phyloP scores from a whole-genome alignment of 129 eudicot genomes.

The Chrysanthemum lavandulifolium region DNA sequence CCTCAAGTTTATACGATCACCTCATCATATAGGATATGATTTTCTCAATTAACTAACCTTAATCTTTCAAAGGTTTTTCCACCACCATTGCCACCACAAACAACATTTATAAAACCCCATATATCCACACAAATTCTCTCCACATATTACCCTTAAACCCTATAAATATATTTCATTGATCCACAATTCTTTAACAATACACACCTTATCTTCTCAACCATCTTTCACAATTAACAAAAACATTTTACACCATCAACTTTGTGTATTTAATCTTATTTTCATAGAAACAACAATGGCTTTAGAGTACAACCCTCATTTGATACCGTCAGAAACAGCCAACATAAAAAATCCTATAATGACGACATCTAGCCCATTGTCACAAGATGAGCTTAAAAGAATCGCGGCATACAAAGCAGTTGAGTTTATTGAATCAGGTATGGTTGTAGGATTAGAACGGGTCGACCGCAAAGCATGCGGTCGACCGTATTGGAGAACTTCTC shows the following conservation, averaged over 20 bases:
- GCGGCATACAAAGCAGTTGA: slow-evolving; percentile 92
- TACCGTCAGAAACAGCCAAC: not conserved
- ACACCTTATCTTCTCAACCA: slow-evolving; percentile 21
- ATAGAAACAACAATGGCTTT: slow-evolving; percentile 23
- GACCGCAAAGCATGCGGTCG: slow-evolving; percentile 83
- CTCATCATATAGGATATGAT: too few relatives aligned
- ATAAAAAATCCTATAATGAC: slow-evolving; percentile 33
- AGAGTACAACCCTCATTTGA: slow-evolving; percentile 24
- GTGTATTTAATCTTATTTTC: too few relatives aligned
- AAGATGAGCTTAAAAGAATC: slow-evolving; percentile 75
- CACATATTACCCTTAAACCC: slow-evolving; percentile 23
- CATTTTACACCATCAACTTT: not conserved
- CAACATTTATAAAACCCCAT: too few relatives aligned
- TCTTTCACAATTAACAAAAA: not conserved
- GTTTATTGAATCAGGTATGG: slow-evolving; percentile 82
- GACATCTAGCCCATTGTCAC: slow-evolving; percentile 34
- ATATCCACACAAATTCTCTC: not conserved
- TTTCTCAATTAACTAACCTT: too few relatives aligned
- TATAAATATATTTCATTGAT: not conserved
- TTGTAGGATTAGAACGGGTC: slow-evolving; percentile 91
- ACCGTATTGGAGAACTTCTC: slow-evolving; percentile 61
- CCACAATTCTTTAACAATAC: not conserved
- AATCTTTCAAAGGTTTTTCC: too few relatives aligned
- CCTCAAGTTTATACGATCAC: too few relatives aligned
- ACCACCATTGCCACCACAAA: too few relatives aligned